phyloP scores from a whole-genome alignment of 2,329 filamentous ascomycete genomes.

The Byssoonygena ceratinophila region DNA sequence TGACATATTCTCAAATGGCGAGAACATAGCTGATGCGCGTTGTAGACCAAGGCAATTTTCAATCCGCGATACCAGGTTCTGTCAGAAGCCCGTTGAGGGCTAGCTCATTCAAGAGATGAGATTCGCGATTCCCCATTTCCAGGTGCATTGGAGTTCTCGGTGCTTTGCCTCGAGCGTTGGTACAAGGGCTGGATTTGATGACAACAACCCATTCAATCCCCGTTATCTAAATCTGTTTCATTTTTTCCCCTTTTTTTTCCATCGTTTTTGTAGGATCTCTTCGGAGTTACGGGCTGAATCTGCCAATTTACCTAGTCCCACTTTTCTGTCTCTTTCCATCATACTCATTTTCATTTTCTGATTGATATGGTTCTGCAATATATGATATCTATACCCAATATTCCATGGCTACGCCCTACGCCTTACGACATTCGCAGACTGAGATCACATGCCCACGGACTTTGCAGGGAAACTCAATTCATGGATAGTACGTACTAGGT shows the following conservation, averaged over 20 bases:
- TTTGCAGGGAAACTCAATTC: not conserved
- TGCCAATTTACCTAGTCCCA: not conserved
- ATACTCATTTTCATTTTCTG: not conserved
- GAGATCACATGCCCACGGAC: not conserved
- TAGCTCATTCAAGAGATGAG: conserved; percentile 33
- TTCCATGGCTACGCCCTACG: not conserved
- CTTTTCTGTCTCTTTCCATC: not conserved
- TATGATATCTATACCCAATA: too few species aligned
- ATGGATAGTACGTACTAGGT: not conserved
- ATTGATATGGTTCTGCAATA: not conserved
- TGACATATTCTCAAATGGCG: not conserved
- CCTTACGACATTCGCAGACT: not conserved
- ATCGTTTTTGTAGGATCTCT: not conserved
- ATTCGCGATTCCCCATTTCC: conserved; percentile 2
- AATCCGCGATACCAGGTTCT: conserved; percentile 30
- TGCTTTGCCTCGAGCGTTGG: not conserved
- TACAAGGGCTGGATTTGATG: not conserved
- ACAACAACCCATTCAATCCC: not conserved
- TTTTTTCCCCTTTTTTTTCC: not conserved
- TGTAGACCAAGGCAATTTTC: conserved; percentile 32
- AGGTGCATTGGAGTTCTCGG: conserved; percentile 7
- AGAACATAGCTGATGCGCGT: not conserved
- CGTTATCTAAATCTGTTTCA: conserved; percentile 9
- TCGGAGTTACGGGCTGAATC: not conserved
- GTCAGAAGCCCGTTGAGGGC: conserved; percentile 33